Evolutionary conservation across 1,284 basidiomycete genomes (phyloP).

Genomic region (Rhodotorula glutinis): DNA sequence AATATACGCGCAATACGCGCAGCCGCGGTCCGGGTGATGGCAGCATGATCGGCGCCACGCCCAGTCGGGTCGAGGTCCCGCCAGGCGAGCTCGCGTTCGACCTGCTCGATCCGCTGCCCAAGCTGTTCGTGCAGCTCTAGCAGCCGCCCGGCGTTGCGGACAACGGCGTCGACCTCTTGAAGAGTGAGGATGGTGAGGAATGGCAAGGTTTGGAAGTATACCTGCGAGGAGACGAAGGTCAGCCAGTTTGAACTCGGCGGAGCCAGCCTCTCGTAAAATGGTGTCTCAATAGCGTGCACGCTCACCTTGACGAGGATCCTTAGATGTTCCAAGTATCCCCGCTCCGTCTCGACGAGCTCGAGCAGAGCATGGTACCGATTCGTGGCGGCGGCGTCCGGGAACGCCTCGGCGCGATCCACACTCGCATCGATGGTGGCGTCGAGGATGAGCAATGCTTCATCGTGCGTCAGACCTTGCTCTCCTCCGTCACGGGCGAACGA

Average conservation of each 20-base stretch:
- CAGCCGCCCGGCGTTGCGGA: conserved; percentile 70
- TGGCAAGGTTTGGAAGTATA: conserved; percentile 52
- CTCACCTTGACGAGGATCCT: conserved; percentile 66
- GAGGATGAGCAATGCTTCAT: conserved; percentile 1
- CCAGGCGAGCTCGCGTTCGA: conserved; percentile 58
- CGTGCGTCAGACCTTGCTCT: neutral
- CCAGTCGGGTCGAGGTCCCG: conserved; percentile 14
- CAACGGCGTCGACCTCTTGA: conserved; percentile 52
- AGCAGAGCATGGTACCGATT: conserved; percentile 61
- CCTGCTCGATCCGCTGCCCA: conserved; percentile 54
- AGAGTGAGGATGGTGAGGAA: conserved; percentile 49
- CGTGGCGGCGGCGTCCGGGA: conserved; percentile 5
- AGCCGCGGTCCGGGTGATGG: conserved; percentile 50
- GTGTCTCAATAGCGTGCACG: too few relatives aligned
- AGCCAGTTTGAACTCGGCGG: too few relatives aligned
- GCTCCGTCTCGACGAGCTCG: conserved; percentile 79
- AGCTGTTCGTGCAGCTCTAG: conserved; percentile 70
- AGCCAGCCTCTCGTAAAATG: too few relatives aligned
- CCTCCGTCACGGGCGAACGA: too few relatives aligned
- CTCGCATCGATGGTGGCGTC: neutral
- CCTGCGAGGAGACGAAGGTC: too few relatives aligned
- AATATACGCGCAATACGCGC: conserved; percentile 62
- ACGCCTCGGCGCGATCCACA: neutral
- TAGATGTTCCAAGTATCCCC: conserved; percentile 72
- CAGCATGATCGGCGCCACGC: conserved; percentile 12